Base-by-base conservation (phyloP, 495 filamentous ascomycete genomes). In the Hypoxylon fragiforme region DNA sequence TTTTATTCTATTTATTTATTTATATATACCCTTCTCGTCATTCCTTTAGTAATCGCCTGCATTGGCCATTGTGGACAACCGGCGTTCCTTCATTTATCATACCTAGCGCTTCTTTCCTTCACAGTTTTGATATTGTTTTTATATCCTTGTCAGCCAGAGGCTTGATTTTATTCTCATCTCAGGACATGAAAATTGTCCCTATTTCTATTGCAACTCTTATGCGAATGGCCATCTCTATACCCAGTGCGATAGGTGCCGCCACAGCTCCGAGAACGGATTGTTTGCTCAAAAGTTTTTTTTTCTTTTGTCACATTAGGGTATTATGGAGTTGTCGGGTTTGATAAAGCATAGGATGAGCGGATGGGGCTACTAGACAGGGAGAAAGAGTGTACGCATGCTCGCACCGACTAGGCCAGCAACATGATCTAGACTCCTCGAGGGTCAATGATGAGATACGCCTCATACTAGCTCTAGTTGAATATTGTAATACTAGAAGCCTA, bases 191-290 rank as follows among this genome's bases (percentile, higher is more conserved):
- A 48, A 34, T 51, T 26, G 15, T 56, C 21, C 31, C 8, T 26
- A 7, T 56, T 60, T 32, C 16, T 46, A 31, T 37, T 32, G 39
- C 16, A 26, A 31, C 28, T 39, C 31, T 39, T 49, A 60, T 64
- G 50, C 45, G 42, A 55, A 62, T 61, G 64, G 61, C 26, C 50
- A 60, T 61, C 64, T 64, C 58, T 60, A 67, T 67, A 67, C 64
- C 64, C 64, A 67, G 64, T 67, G 64, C 64, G 64, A 54, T 56
- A 61, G 64, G 64, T 62, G 46, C 54, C 64, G 64, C 62, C 19
- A 34, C 43, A 56, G 57, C 52, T 51, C 49, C 56, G 53, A 49
- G 48, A 36, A 42, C 43, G 38, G 44, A 50, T 50, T 9, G 36
- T 49, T 50, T 58, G 31, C 34, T 44, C 46, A 48, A 49, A 16